phyloP scores from a whole-genome alignment of 176 grass and related monocot genomes.

The Phragmites australis region DNA sequence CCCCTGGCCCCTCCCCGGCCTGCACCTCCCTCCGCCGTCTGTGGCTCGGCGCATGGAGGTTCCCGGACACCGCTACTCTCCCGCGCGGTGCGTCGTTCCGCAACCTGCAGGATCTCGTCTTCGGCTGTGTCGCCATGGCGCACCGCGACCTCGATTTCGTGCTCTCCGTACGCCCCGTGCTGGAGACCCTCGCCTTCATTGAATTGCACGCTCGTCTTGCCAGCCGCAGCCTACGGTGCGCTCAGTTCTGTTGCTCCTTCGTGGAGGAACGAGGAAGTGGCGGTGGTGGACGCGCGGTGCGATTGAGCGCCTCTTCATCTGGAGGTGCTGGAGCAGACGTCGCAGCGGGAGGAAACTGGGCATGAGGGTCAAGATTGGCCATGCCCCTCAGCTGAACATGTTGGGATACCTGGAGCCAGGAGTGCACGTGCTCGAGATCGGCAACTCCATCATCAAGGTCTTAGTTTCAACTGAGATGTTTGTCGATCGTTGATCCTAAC shows the following conservation, averaged over 20 bases:
- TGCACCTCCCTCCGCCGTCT: constrained; percentile 17
- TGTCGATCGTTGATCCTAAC: not conserved
- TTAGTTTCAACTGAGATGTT: not conserved
- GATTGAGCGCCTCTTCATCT: constrained; percentile 28
- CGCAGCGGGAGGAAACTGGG: not conserved
- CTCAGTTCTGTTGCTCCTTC: not conserved
- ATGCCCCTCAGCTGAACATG: not conserved
- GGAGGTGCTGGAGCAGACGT: not conserved
- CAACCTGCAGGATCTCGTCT: not conserved
- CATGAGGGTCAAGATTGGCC: constrained; percentile 20
- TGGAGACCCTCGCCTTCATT: not conserved
- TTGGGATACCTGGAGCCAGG: constrained; percentile 12
- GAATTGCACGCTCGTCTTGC: not conserved
- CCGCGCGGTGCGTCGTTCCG: not conserved
- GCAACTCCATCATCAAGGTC: constrained; percentile 32
- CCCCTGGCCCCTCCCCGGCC: not conserved
- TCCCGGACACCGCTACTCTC: not conserved
- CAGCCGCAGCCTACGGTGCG: constrained; percentile 30
- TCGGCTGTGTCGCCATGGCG: not conserved
- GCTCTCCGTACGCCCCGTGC: not conserved
- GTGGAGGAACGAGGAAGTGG: not conserved
- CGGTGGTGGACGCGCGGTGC: not conserved
- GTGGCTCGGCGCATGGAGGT: constrained; percentile 3
- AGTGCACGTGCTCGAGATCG: constrained; percentile 15
- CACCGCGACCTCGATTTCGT: not conserved